Evolutionary conservation across 2,329 filamentous ascomycete species (phyloP), one percentile per base, ranked within the genome.

Genomic region (Dryadomyces quercus-mongolicae): DNA sequence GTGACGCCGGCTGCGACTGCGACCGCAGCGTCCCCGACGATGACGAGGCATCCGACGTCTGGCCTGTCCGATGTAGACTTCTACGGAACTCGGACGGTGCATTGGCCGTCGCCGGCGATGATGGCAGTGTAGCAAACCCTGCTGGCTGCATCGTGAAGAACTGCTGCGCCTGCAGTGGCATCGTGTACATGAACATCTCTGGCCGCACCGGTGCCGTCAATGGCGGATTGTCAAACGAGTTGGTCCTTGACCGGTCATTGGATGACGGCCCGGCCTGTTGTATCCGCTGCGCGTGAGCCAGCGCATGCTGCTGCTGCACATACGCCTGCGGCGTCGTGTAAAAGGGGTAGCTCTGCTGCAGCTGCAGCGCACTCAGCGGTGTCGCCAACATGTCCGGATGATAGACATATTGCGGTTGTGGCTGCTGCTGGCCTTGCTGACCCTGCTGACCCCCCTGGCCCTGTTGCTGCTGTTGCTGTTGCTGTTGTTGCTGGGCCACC

Each of bases 1-100:
- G 71, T 38, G 78, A 75, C 2, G 81, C 80, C 22, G 81, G 81
- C 63, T 84, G 81, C n/a, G 81, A 84, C 63, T 85, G 81, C 25
- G 81, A 85, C 58, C 81, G 74, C 57, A 82, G 65, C n/a, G 78
- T 71, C 60, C 80, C 78, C 54, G 71, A 77, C 25, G 73, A 67
- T 42, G 71, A 66, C 18, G 68, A 72, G 15, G 72, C 65, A 40
- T 82, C 79, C 22, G 72, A 75, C 16, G 73, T 68, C 22, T 71
- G 67, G 10, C 71, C 69, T 1, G 78, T 76, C 61, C 81, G 71
- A 59, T 84, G 79, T 53, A 80, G 67, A 49, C 77, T 74, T 52
- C 80, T 73, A 58, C 81, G 74, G 60, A 76, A 77, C 57, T 84
- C 81, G 34, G 77, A 68, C 8, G 66, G 62, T 2, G 70, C 64